phyloP scores from a whole-genome alignment of 441 rosid genomes.

The Dalechampia spathulata region DNA sequence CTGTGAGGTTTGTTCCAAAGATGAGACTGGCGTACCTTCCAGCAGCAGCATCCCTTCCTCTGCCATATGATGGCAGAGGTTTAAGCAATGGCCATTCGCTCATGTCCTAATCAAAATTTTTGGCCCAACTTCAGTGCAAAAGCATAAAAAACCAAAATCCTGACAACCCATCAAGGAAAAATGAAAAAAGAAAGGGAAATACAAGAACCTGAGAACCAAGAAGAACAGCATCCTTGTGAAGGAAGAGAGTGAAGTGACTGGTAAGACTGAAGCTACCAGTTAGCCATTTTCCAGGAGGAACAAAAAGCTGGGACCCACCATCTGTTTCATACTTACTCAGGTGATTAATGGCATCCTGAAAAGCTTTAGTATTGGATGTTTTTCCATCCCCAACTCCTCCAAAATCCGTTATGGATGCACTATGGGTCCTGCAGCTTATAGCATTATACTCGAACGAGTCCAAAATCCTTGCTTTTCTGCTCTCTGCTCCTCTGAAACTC shows the following conservation, averaged over 20 bases:
- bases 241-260: constrained; percentile 63
- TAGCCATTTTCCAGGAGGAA: constrained; percentile 68
- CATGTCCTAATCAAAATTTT: no score
- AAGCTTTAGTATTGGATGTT: constrained; percentile 50
- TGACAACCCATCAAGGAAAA: no score
- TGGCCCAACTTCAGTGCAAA: no score
- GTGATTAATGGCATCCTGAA: constrained; percentile 29
- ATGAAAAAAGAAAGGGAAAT: no score
- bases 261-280: constrained; percentile 73
- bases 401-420: constrained; percentile 46
- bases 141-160: no score
- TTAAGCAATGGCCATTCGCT: no score
- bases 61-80: no score
- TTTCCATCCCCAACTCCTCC: constrained; percentile 77
- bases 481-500: constrained; percentile 29
- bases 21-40: no score
- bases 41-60: no score
- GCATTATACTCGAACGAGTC: constrained; percentile 48
- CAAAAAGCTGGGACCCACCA: constrained; percentile 60
- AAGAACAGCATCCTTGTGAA: constrained; percentile 47
- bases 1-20: no score
- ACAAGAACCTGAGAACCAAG: constrained; percentile 68
- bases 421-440: constrained; percentile 50
- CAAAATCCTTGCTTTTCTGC: constrained; percentile 23
- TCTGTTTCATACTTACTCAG: constrained; percentile 35